Evolutionary conservation across 768 basidiomycete genomes (phyloP).

Genomic region (Myochromella boudieri): DNA sequence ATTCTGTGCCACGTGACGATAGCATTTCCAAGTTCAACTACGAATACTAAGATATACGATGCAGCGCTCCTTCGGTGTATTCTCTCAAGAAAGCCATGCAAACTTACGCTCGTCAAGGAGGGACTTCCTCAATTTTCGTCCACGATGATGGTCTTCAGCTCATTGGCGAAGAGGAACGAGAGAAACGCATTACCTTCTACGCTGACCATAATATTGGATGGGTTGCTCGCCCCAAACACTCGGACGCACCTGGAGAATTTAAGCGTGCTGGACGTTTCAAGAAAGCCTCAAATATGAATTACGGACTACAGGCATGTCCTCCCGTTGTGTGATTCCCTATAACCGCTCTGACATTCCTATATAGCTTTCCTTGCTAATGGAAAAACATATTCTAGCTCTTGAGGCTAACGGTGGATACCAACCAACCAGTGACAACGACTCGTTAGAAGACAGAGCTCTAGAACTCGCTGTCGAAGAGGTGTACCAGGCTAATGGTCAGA

Average conservation of each 20-base stretch:
- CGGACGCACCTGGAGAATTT: constrained; percentile 59
- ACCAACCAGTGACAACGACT: constrained; percentile 37
- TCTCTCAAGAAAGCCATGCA: constrained; percentile 86
- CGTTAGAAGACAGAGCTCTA: constrained; percentile 71
- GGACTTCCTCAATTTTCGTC: constrained; percentile 74
- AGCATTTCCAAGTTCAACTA: constrained; percentile 10
- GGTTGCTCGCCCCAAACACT: constrained; percentile 79
- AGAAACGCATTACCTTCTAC: constrained; percentile 73
- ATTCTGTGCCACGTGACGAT: not conserved
- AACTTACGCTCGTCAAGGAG: constrained; percentile 90
- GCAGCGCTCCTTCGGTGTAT: constrained; percentile 69
- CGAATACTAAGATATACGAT: constrained; percentile 16
- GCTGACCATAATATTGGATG: constrained; percentile 77
- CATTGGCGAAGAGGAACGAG: constrained; percentile 58
- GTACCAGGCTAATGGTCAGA: constrained; percentile 53
- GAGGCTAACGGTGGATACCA: constrained; percentile 38
- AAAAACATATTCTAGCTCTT: constrained; percentile 47
- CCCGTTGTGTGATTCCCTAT: not conserved
- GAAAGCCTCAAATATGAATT: constrained; percentile 91
- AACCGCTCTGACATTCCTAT: constrained; percentile 17
- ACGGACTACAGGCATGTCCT: constrained; percentile 44
- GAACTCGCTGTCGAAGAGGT: constrained; percentile 75
- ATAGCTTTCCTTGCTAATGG: constrained; percentile 63
- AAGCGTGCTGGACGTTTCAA: constrained; percentile 88
- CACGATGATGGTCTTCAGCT: constrained; percentile 85